A percentile compares a stretch with the other conserved stretches of the same genome.
Conservation (phyloP, 1,139 yeast species). For the Saccharomyces pastorianus region DNA sequence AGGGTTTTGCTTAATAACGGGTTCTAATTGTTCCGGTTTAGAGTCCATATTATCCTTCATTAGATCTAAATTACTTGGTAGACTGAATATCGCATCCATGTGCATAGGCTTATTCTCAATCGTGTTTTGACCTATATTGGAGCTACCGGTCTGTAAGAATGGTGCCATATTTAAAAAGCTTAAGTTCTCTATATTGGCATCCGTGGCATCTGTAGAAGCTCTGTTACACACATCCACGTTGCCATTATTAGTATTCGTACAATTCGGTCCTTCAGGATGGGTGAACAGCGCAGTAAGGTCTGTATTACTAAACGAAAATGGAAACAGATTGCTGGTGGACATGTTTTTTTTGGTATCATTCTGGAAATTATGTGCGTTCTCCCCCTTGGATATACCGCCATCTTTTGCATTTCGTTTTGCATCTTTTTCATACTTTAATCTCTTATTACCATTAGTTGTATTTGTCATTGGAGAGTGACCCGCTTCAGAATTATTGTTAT, state of each 20-base stretch:
- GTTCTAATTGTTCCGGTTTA: neutral
- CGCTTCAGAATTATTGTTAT: neutral
- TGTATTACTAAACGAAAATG: constrained; percentile 20
- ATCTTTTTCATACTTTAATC: neutral
- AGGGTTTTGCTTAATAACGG: neutral
- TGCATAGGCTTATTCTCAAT: neutral
- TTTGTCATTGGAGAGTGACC: constrained; percentile 1
- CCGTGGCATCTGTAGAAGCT: neutral
- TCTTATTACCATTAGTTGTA: constrained; percentile 5
- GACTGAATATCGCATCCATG: neutral
- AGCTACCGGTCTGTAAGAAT: neutral
- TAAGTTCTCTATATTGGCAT: neutral
- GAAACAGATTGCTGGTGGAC: constrained; percentile 20
- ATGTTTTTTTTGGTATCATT: constrained; percentile 2
- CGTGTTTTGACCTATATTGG: neutral
- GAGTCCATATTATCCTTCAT: neutral
- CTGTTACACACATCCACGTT: neutral
- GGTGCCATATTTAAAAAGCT: neutral
- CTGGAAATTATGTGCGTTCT: constrained; percentile 3
- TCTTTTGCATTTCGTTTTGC: neutral
- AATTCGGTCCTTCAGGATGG: neutral
- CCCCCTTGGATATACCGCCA: neutral
- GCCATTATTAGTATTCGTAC: neutral
- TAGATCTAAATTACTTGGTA: constrained; percentile 3
- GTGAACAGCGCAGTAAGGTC: constrained; percentile 22